Base-by-base conservation (phyloP, 2,329 filamentous ascomycete genomes). In the Talaromyces sp. region DNA sequence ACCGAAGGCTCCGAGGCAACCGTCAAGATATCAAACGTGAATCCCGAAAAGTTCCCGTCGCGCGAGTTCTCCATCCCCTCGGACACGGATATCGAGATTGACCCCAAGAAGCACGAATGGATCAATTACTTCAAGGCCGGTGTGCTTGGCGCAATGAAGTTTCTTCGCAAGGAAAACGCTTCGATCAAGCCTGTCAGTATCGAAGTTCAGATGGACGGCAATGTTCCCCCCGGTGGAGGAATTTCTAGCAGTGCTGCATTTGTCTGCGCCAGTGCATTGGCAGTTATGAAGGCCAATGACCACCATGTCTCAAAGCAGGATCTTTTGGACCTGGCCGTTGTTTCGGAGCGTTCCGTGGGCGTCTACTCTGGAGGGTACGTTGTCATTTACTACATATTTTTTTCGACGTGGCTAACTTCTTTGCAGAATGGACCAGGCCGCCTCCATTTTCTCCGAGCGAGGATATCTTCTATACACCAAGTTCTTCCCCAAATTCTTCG, bases 111-210 rank as follows among this genome's bases (percentile, higher is more conserved):
- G 67, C 90, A 96, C 67, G 92, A 97, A 78, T 99, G 95, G 95
- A 90, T 92, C 62, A 99, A 98, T 75, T 99, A 99, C 82, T 98
- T 99, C 85, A 96, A 95, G 79, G 91, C 92, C 59, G 95, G 95
- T 0, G 81, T 98, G 56, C 82, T 86, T 39, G 95, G 93, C 32
- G 93, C 93, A 0, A 78, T 96, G 60, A 85, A 90, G 69, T 81
- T 96, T 62, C 80, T 99, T 65, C 83, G 86, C 56, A 78, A 82
- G 72, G 85, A 87, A 76, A 88, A 88, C 73, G 72, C 82, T 32
- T 78, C 81, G 10, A 89, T 92, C 71, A 81, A 81, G 51, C 88
- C 91, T 2, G 83, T 84, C 55, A 89, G 90, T 69, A 92, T 99
- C 88, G 87, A 96, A 67, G 85, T 98, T 58, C 80, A 98, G 58